Base-by-base conservation (phyloP, 768 basidiomycete species). In the Rubroboletus pulcherrimus region DNA sequence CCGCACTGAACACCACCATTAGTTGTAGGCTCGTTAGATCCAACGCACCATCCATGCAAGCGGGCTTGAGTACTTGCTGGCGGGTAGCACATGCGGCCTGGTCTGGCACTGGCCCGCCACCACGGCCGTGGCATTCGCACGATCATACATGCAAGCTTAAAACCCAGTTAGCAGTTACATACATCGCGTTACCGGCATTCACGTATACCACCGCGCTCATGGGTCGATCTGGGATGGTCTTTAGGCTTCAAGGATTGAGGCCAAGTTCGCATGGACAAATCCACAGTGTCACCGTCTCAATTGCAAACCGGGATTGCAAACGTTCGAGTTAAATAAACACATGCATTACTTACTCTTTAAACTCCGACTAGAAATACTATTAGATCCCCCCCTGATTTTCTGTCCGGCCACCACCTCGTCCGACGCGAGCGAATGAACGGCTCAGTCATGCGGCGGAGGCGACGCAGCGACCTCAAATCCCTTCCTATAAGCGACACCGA, bases 351-450 rank as follows among this genome's bases (percentile, higher is more conserved):
- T 39, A 3, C 17, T 21, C 55, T 67, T 67, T 43, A 64, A 65
- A 61, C 65, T 65, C 64, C 64, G 64, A 66, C 58, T 9, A 50
- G 61, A 55, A 55, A 58, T n/a, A n/a, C 35, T 29, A n/a, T 14
- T 10, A 24, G 17, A 11, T 33, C 15, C 21, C 48, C 45, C 15
- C 24, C 38, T 57, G 54, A 61, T 40, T n/a, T 49, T 45, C 53
- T 17, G 35, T 33, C 17, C 21, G 21, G 9, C 26, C 53, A 47
- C 31, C 60, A 48, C 8, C 44, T 35, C 59, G 15, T n/a, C 26
- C 38, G 4, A 42, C 51, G 26, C 38, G 10, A 31, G 35, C 31
- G 29, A 30, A 61, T 54, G 60, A 59, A 59, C 51, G 51, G 39
- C 17, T 63, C 63, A 41, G 19, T 55, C 46, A 51, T 70, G 44